These are phyloP conservation scores for Fibroporia radiculosa DNA, from an alignment of 768 basidiomycete genomes.

Conservation along the genomic window DNA sequence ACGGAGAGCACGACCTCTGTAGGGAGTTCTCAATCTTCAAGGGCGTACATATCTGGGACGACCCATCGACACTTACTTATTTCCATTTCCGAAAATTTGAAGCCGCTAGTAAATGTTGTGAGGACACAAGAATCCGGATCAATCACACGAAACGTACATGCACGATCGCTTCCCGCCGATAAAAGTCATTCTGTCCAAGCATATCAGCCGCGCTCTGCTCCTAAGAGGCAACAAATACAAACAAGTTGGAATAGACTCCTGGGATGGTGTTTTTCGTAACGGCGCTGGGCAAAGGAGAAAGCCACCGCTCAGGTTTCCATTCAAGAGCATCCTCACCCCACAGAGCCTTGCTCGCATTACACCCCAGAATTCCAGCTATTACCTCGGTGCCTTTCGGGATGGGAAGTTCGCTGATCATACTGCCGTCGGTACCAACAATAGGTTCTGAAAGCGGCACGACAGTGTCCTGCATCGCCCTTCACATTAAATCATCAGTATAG, in stretches of 20 bases:
- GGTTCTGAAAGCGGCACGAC: slow-evolving; percentile 50
- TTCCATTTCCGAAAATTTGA: slow-evolving; percentile 14
- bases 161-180: slow-evolving; percentile 23
- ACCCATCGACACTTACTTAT: slow-evolving; percentile 8
- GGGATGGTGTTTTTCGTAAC: slow-evolving; percentile 13
- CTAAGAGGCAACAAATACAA: slow-evolving; percentile 1
- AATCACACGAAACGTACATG: too few species aligned
- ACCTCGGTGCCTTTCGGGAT: slow-evolving; percentile 43
- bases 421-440: slow-evolving; percentile 35
- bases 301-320: slow-evolving; percentile 63
- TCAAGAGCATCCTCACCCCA: slow-evolving; percentile 57
- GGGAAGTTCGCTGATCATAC: slow-evolving; percentile 29
- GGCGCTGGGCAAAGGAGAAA: slow-evolving; percentile 21
- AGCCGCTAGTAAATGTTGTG: slow-evolving; percentile 4
- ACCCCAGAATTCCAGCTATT: slow-evolving; percentile 32
- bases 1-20: slow-evolving; percentile 22
- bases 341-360: slow-evolving; percentile 43
- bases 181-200: slow-evolving; percentile 23
- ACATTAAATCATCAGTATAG: not conserved
- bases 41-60: too few species aligned
- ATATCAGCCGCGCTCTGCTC: not conserved
- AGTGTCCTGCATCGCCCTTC: slow-evolving; percentile 41
- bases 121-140: not conserved
- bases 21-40: not conserved
- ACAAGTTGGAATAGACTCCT: slow-evolving; percentile 19